Conservation (phyloP, 768 basidiomycete genomes). For the Lentinula aciculospora region DNA sequence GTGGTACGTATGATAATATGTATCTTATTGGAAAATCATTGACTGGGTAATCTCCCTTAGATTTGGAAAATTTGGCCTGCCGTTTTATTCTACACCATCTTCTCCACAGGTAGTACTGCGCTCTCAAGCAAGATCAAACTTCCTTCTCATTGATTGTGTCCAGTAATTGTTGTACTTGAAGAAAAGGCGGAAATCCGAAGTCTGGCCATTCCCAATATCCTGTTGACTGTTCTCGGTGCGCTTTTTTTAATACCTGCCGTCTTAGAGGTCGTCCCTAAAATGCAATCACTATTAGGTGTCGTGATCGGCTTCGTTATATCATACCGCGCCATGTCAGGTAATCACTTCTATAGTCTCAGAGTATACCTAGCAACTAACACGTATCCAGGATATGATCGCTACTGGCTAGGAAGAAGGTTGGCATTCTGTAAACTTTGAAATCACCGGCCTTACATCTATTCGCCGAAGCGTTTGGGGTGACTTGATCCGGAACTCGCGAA, state of each 20-base stretch:
- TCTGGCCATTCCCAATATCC: conserved; percentile 6
- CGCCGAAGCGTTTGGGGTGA: conserved; percentile 34
- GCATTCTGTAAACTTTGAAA: background rate
- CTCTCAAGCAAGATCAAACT: background rate
- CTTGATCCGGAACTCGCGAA: conserved; percentile 34
- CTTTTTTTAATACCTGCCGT: too few species aligned
- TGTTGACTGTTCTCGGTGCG: conserved; percentile 8
- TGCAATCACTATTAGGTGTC: background rate
- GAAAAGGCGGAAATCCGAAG: background rate
- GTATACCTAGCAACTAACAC: background rate
- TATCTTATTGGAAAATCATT: background rate
- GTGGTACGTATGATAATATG: background rate
- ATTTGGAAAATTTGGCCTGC: conserved; percentile 11
- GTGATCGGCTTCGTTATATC: conserved; percentile 46
- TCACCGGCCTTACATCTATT: background rate
- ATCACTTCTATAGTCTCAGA: background rate
- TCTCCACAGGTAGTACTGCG: background rate
- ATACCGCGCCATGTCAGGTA: conserved; percentile 9
- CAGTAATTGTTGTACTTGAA: conserved; percentile 5
- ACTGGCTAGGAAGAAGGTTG: conserved; percentile 27
- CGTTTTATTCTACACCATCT: conserved; percentile 8
- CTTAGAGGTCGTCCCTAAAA: background rate
- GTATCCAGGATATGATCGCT: conserved; percentile 27
- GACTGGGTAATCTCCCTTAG: background rate
- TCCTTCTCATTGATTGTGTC: background rate